phyloP scores from a whole-genome alignment of 441 rosid genomes.

The Adansonia madagascariensis region DNA sequence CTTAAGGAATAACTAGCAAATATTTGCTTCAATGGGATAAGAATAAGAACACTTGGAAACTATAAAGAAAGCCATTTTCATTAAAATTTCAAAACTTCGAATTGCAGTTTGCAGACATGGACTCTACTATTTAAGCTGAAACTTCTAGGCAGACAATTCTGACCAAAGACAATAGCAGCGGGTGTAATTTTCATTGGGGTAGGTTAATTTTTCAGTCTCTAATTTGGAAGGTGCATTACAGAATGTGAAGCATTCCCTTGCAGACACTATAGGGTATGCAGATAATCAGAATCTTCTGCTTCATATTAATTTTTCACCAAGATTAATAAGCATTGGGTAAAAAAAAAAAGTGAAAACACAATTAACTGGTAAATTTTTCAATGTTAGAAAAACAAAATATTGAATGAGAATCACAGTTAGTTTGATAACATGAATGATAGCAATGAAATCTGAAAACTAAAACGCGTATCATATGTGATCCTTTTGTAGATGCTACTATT shows the following conservation, averaged over 20 bases:
- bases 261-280: not conserved
- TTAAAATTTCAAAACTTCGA: not conserved
- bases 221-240: not conserved
- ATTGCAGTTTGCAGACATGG: conserved; percentile 1
- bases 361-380: not conserved
- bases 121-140: conserved; percentile 4
- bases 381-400: too few species aligned
- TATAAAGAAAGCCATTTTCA: conserved; percentile 7
- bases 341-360: not conserved
- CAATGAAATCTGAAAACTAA: not conserved
- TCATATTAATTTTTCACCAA: not conserved
- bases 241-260: not conserved
- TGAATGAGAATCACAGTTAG: not conserved
- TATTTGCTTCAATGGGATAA: conserved; percentile 14
- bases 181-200: not conserved
- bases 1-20: not conserved
- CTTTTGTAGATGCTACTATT: too few species aligned
- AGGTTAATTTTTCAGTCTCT: not conserved
- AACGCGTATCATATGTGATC: not conserved
- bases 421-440: not conserved
- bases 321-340: not conserved
- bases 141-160: not conserved
- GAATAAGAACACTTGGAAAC: not conserved
- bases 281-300: conserved; percentile 3
- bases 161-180: not conserved